Evolutionary conservation across 805 yeast genomes (phyloP).

Genomic region (Saturnispora sanitii): DNA sequence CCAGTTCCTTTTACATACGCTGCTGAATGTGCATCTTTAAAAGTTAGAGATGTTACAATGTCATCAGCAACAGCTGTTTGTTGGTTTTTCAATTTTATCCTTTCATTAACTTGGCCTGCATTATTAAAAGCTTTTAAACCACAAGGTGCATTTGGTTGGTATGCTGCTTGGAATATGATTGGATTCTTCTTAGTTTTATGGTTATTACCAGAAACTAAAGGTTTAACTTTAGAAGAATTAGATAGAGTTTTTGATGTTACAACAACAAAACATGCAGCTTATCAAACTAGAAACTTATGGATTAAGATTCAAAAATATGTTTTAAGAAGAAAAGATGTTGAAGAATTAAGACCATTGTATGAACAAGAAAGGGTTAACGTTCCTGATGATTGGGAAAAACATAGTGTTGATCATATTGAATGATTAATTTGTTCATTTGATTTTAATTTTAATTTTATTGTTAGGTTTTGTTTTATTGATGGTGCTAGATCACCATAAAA

Average conservation of each 20-base stretch:
- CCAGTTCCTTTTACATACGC: slow-evolving; percentile 63
- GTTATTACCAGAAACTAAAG: slow-evolving; percentile 80
- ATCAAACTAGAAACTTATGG: slow-evolving; percentile 31
- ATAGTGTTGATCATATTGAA: slow-evolving; percentile 41
- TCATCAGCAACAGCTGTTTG: slow-evolving; percentile 66
- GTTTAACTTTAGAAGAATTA: slow-evolving; percentile 74
- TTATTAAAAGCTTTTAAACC: slow-evolving; percentile 55
- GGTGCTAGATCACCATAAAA: too few species aligned
- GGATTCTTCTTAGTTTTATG: slow-evolving; percentile 65
- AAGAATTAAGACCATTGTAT: slow-evolving; percentile 47
- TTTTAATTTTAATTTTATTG: neutral
- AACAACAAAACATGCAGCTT: slow-evolving; percentile 42
- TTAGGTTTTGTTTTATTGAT: neutral
- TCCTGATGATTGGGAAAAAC: slow-evolving; percentile 51
- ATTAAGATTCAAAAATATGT: slow-evolving; percentile 38
- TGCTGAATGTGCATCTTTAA: slow-evolving; percentile 58
- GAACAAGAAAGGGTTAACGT: slow-evolving; percentile 50
- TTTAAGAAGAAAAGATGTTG: slow-evolving; percentile 35
- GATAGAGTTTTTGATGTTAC: slow-evolving; percentile 43
- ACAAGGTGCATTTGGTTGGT: slow-evolving; percentile 73
- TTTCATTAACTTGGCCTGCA: slow-evolving; percentile 67
- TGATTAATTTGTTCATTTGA: neutral
- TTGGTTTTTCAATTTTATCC: slow-evolving; percentile 69
- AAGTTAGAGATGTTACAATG: slow-evolving; percentile 65
- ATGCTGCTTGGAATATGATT: slow-evolving; percentile 42